These are phyloP conservation scores for Exophiala oligosperma DNA, from an alignment of 2,329 filamentous ascomycete species.

Conservation along the genomic window DNA sequence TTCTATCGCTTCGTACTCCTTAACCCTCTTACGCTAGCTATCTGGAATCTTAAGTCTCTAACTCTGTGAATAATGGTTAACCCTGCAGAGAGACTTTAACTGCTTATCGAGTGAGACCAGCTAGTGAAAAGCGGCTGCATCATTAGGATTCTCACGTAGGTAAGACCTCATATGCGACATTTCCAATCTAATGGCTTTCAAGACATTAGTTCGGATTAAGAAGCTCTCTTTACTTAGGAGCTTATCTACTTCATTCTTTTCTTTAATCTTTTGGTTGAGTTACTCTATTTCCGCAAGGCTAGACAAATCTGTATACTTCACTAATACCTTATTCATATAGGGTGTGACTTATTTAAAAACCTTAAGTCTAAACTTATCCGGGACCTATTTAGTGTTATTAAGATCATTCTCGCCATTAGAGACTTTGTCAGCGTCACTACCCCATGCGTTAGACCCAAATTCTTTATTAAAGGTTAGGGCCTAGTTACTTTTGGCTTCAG, in stretches of 20 bases:
- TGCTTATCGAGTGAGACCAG: constrained; percentile 1
- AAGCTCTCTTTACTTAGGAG: background rate
- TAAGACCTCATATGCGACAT: background rate
- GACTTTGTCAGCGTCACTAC: background rate
- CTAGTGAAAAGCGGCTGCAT: background rate
- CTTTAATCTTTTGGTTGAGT: constrained; percentile 1
- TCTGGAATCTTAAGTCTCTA: constrained; percentile 1
- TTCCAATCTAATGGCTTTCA: background rate
- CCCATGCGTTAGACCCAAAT: background rate
- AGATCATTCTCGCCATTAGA: background rate
- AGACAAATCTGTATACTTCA: background rate
- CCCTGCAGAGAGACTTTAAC: background rate
- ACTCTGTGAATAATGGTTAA: background rate
- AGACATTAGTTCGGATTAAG: background rate
- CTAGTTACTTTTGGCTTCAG: background rate
- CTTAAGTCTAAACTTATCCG: background rate
- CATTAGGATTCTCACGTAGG: background rate
- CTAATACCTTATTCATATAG: background rate
- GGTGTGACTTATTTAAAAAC: background rate
- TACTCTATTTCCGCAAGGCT: background rate
- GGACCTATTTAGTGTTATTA: background rate
- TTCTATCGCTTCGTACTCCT: background rate
- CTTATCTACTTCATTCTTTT: background rate
- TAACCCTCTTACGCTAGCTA: background rate
- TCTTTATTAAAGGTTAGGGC: background rate